These are phyloP conservation scores for Selenicereus undatus DNA, from an alignment of 148 eudicot species.

Conservation along the genomic window DNA sequence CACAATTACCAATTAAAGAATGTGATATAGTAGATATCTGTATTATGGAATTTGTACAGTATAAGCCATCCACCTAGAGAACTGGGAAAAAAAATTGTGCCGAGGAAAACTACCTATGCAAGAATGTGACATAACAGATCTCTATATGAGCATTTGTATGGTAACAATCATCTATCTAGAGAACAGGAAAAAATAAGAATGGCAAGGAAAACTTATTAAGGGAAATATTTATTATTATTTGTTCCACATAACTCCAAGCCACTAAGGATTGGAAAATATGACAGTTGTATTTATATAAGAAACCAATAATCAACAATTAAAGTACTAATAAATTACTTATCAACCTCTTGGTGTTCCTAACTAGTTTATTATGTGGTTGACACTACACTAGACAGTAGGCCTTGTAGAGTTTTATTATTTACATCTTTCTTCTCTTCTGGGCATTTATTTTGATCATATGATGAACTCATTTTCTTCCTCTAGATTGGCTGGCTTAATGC, in stretches of 20 bases:
- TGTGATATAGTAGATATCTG: too few relatives aligned
- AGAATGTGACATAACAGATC: neutral
- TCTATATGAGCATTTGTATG: neutral
- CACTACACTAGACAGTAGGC: neutral
- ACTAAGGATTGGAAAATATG: neutral
- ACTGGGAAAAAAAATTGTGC: too few relatives aligned
- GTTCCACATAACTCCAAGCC: neutral
- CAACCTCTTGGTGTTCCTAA: neutral
- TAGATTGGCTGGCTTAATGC: conserved; percentile 99
- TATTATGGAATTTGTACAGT: too few relatives aligned
- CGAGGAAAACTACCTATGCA: too few relatives aligned
- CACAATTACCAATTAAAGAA: too few relatives aligned
- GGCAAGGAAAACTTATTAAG: neutral
- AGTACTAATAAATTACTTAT: neutral
- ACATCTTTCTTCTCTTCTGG: neutral
- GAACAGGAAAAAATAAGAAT: neutral
- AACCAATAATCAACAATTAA: too few relatives aligned
- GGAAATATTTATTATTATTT: neutral
- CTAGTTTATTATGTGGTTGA: neutral
- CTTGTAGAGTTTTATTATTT: neutral
- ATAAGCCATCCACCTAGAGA: too few relatives aligned
- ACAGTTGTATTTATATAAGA: too few relatives aligned
- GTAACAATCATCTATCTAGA: neutral
- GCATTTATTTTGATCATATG: conserved; percentile 18
- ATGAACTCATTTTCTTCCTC: conserved; percentile 27